Base-by-base conservation (phyloP, 1,139 yeast species). In the Magnusiomyces suaveolens region DNA sequence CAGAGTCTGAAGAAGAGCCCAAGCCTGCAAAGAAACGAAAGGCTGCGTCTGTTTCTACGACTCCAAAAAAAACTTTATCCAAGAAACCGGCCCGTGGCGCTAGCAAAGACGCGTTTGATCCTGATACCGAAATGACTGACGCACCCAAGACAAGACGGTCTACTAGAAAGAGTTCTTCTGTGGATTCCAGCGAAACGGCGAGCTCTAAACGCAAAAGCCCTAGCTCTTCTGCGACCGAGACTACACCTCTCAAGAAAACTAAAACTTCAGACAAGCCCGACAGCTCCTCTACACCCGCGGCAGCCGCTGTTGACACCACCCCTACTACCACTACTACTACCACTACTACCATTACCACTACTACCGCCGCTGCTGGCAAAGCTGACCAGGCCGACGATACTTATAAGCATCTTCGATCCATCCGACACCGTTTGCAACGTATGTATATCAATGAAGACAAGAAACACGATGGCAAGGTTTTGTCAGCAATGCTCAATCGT, bases 21-120 rank as follows among this genome's bases (percentile, higher is more conserved):
- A 29, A 29, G 36, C 51, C 53, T 1, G 59, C 63, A 8, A 58
- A 43, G 65, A 68, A 12, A 61, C 72, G 2, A 59, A 29, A 12
- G 12, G 36, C 12, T 29, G 36, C 12, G 6, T 29, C 26, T 23
- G 16, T 43, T 20, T 4, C 41, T 33, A 33, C 36, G 12, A 8
- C 36, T 12, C 6, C 12, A 29, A 29, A 6, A 6, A 29, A 6
- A 29, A 29, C 36, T 8, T 12, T 12, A 29, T 12, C 36, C 6
- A 29, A 29, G 36, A 29, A 12, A 29, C 12, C 36, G 6, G 6
- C 36, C 12, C 36, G 36, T 29, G 12, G 29, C 2, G n/a, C 50
- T 29, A 33, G n/a, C 12, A n/a, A 33, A 12, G 87, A 83, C 53
- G 73, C 69, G 3, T 76, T 71, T 8, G 71, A 66, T 3, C 62